phyloP scores from a whole-genome alignment of 2,329 filamentous ascomycete genomes.

The Colletotrichum sp. region DNA sequence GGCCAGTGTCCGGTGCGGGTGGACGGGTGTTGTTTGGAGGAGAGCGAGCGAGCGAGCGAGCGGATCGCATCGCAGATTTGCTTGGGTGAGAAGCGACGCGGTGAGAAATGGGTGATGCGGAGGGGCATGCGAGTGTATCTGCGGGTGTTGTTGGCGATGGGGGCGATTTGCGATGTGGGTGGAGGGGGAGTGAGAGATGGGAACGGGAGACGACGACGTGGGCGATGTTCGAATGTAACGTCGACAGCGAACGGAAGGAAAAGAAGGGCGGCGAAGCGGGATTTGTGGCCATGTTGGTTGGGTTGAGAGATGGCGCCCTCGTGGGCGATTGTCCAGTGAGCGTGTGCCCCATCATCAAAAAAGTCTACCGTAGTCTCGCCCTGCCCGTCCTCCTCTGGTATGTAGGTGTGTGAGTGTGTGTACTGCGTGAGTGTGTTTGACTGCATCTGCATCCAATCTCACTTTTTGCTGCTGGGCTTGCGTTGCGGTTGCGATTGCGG shows the following conservation, averaged over 20 bases:
- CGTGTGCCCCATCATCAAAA: slow-evolving; percentile 48
- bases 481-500: neutral
- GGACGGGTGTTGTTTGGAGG: neutral
- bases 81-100: neutral
- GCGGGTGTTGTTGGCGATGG: neutral
- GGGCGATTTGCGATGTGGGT: neutral
- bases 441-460: slow-evolving; percentile 4
- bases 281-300: neutral
- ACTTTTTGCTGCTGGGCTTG: neutral
- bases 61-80: neutral
- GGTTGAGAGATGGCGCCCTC: neutral
- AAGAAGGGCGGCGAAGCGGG: neutral
- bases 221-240: neutral
- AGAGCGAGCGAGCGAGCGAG: neutral
- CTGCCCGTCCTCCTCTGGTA: neutral
- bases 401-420: neutral
- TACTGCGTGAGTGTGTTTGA: neutral
- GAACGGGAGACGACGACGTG: neutral
- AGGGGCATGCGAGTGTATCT: slow-evolving; percentile 9
- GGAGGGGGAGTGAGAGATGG: neutral
- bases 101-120: neutral
- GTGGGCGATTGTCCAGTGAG: slow-evolving; percentile 36
- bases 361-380: neutral
- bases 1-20: neutral
- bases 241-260: neutral